A percentile compares a stretch with the other conserved stretches of the same genome.
Conservation (phyloP, 2,329 filamentous ascomycete species). For the Plenodomus lindquistii region DNA sequence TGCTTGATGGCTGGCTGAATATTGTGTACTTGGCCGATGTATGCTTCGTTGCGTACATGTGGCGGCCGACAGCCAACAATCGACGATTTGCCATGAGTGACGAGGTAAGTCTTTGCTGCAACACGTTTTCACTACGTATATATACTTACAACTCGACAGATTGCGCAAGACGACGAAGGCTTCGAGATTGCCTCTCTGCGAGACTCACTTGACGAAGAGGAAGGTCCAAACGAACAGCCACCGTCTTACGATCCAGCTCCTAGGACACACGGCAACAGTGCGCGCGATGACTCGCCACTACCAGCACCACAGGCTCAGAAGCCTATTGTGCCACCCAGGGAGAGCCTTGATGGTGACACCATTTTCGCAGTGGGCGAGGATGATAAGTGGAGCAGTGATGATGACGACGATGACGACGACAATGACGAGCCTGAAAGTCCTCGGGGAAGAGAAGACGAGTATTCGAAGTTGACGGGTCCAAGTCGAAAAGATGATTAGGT, state of each 20-base stretch:
- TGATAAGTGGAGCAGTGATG: conserved; percentile 70
- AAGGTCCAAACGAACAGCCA: conserved; percentile 47
- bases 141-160: conserved; percentile 52
- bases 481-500: conserved; percentile 39
- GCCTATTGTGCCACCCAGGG: conserved; percentile 55
- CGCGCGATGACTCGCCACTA: conserved; percentile 52
- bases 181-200: conserved; percentile 96
- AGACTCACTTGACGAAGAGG: conserved; percentile 69
- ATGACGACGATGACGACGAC: conserved; percentile 8
- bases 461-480: conserved; percentile 37
- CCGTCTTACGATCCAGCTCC: conserved; percentile 48
- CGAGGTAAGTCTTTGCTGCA: conserved; percentile 62
- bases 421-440: conserved; percentile 58
- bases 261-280: conserved; percentile 24
- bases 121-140: neutral
- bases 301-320: conserved; percentile 58
- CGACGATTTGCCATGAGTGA: conserved; percentile 98
- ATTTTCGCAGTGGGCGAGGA: conserved; percentile 93
- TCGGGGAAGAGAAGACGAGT: conserved; percentile 34
- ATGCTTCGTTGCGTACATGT: conserved; percentile 89
- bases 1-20: conserved; percentile 96
- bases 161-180: conserved; percentile 97
- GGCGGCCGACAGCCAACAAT: conserved; percentile 96
- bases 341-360: conserved; percentile 83
- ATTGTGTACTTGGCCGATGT: conserved; percentile 95